Percentiles rank a stretch among this genome's conserved stretches.
Evolutionary conservation across 1,284 basidiomycete genomes (phyloP).

Genomic region (Lignosus rhinocerotis): DNA sequence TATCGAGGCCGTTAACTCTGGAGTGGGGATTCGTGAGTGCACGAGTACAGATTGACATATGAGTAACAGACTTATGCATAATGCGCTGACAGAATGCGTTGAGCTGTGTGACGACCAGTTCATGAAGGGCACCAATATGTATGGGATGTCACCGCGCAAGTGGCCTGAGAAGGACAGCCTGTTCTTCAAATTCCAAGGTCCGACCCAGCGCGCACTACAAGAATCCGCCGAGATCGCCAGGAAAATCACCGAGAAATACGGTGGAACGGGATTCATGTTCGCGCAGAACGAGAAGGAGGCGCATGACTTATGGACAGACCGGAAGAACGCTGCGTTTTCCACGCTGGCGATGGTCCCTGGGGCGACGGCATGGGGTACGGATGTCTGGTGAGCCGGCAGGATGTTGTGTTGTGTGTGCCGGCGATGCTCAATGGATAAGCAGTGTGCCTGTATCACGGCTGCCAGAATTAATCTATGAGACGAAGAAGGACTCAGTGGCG

Average conservation of each 20-base stretch:
- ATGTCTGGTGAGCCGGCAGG: conserved; percentile 67
- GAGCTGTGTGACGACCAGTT: conserved; percentile 76
- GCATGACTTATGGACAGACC: conserved; percentile 77
- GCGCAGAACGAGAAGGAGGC: conserved; percentile 72
- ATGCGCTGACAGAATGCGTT: conserved; percentile 51
- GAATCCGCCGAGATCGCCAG: conserved; percentile 65
- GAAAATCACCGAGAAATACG: conserved; percentile 61
- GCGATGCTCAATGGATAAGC: background rate
- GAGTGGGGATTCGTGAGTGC: conserved; percentile 64
- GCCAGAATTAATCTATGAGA: conserved; percentile 29
- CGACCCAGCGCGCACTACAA: conserved; percentile 55
- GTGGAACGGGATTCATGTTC: conserved; percentile 70
- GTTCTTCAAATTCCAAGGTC: conserved; percentile 89
- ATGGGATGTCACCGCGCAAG: conserved; percentile 54
- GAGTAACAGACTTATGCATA: background rate
- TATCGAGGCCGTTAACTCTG: conserved; percentile 73
- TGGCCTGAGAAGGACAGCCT: conserved; percentile 75
- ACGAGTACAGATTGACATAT: background rate
- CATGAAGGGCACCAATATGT: conserved; percentile 71
- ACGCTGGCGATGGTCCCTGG: conserved; percentile 69
- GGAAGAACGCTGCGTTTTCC: conserved; percentile 83
- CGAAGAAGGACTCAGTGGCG: conserved; percentile 6
- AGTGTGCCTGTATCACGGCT: conserved; percentile 83
- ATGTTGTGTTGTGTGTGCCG: background rate
- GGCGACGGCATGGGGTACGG: conserved; percentile 75